Base-by-base conservation (phyloP, 495 filamentous ascomycete species). In the Daldinia concentrica region DNA sequence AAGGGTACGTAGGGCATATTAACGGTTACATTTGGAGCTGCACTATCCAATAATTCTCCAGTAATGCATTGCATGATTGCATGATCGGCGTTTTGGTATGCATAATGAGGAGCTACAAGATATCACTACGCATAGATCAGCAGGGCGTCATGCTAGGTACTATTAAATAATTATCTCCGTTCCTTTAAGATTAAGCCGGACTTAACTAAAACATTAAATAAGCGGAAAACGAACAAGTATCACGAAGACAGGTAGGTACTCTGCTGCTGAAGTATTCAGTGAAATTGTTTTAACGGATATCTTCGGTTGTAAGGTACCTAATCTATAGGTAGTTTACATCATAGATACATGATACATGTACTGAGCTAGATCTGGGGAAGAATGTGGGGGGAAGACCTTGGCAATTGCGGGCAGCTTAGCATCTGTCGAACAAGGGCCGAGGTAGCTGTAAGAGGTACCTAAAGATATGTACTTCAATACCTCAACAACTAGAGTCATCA, bases 61-160 rank as follows among this genome's bases (percentile, higher is more conserved):
- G 9, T 4, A 24, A 22, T 48, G 43, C 7, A 24, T 24, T 48
- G 43, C 17, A 48, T 48, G 7, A 24, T 24, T 65, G 71, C 68
- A 71, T 70, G 70, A 59, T 63, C 58, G 73, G 69, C 66, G 75
- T 71, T 77, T 26, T 56, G 22, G 43, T 37, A 50, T 30, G 41
- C 55, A 39, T 48, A 56, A 15, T 36, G 22, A 32, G 24, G 54
- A 54, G 58, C 19, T 66, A 59, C 43, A 55, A 39, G 64, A 51
- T 59, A 60, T 56, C 37, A 61, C 60, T 27, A 60, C 17, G 39
- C 50, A 58, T 68, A 62, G 60, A 65, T 68, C 61, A 62, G 24
- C 60, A 61, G 37, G 58, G 36, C 9, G 11, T 29, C 41, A 17
- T 58, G 48, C 48, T 36, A 14, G 34, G 11, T 57, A 48, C 1